A percentile compares a stretch with the other conserved stretches of the same genome.
These are phyloP conservation scores for Fusarium nisikadoi DNA, from an alignment of 2,329 filamentous ascomycete species.

Conservation along the genomic window DNA sequence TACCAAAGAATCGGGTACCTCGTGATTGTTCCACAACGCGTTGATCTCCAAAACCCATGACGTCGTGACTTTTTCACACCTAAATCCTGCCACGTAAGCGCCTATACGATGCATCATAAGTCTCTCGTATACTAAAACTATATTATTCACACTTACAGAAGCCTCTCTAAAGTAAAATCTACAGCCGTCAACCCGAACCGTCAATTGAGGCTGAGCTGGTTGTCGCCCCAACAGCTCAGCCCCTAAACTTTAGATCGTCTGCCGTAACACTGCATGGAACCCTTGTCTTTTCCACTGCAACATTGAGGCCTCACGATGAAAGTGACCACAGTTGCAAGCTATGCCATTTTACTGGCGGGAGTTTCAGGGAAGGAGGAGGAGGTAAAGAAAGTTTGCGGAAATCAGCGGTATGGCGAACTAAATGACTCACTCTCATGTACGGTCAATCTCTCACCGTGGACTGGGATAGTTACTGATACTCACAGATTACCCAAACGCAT, in stretches of 20 bases:
- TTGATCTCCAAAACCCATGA: conserved; percentile 11
- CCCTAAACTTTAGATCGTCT: background rate
- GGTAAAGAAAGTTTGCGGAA: conserved; percentile 7
- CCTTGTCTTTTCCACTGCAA: background rate
- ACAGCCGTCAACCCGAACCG: background rate
- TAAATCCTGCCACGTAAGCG: conserved; percentile 23
- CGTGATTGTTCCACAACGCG: background rate
- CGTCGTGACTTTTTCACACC: background rate
- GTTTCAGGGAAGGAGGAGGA: background rate
- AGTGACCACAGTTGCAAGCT: background rate
- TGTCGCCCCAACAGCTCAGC: conserved; percentile 23
- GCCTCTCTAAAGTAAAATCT: background rate
- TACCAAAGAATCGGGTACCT: background rate
- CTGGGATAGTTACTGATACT: background rate
- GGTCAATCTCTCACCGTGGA: background rate
- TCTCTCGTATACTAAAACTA: background rate
- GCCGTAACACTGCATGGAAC: background rate
- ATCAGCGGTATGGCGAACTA: conserved; percentile 24
- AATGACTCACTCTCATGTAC: conserved; percentile 31
- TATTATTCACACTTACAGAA: background rate
- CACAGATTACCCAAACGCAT: conserved; percentile 43
- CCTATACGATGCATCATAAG: background rate
- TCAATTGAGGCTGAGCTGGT: conserved; percentile 1
- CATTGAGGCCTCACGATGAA: conserved; percentile 6
- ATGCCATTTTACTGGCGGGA: fast-evolving